Base-by-base conservation (phyloP, 1,139 yeast species). In the Magnusiomyces starmeri region DNA sequence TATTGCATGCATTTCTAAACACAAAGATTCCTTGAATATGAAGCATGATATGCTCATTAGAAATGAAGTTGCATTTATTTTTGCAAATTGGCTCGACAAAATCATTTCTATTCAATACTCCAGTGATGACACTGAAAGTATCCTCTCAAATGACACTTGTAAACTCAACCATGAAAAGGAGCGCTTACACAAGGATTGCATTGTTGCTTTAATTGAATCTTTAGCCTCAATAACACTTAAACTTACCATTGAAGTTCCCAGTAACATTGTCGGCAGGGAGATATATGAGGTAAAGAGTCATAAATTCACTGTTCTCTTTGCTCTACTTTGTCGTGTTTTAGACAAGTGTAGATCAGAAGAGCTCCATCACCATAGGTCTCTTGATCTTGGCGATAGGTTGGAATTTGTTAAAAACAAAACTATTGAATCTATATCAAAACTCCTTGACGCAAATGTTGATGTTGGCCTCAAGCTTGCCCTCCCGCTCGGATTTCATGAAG, bases 381-480 rank as follows among this genome's bases (percentile, higher is more conserved):
- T 51, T 4, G 42, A 25, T 14, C 35, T 54, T 21, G 54, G 51
- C 6, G 61, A 83, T 60, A 83, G 84, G 61, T 70, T 81, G 26
- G 73, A 76, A 32, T 67, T 71, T 12, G 74, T 85, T 29, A 77
- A 81, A 26, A 86, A 83, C 25, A 80, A 83, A 63, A 81, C 85
- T n/a, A 78, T 86, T 51, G 72, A 74, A 39, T 79, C 87, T 40
- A 73, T 87, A 47, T 81, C 90, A 1, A 84, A 84, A 59, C 66
- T 88, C 43, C 71, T 88, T 49, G 82, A 78, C 59, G 77, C 85
- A 10, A 89, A 88, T 62, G 81, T 84, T 2, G 89, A 84, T 57
- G 81, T 85, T 48, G 95, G 96, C 9, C 73, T 87, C 63, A 82
- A 81, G 51, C 80, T 81, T 65, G 89, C 90, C 1, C 68, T 88